Base-by-base conservation (phyloP, 2,329 filamentous ascomycete species). In the Periglandula ipomoeae region DNA sequence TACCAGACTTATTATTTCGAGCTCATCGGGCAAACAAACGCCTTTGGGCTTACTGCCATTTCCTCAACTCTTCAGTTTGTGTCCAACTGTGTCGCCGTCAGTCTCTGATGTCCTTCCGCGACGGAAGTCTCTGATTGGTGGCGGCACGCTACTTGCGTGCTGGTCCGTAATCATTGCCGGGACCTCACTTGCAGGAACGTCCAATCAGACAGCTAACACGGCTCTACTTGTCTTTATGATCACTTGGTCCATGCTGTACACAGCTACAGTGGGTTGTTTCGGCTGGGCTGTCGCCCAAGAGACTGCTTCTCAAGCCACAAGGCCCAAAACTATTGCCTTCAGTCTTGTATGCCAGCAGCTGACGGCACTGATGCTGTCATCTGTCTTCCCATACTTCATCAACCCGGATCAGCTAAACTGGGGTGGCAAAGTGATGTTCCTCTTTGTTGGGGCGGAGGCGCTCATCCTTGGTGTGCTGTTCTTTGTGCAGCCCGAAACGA, bases 331-430 rank as follows among this genome's bases (percentile, higher is more conserved):
- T 0, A 60, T 61, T 15, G 58, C 59, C 0, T 61, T 61, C 44
- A 58, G 52, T 32, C 48, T 61, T 9, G 56, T 61, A 1, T 61
- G 59, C 38, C 59, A 66, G 38, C 64, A 66, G 22, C 55, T 67
- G 0, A 67, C 63, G 0, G 63, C 64, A 0, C 58, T 66, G 3
- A 60, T 66, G 60, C 58, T 66, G 8, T 64, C 61, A 2, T 65
- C 60, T 0, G 59, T 67, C 0, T 66, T 67, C 30, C 64, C 65
- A 0, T 67, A 57, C 53, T 66, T 66, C 27, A 66, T 67, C 52
- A 66, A 67, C 53, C 64, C 65, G 0, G 61, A 67, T 48, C 60
- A 66, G 46, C 48, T 66, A 2, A 67, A 67, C 49, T 66, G 64
- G 64, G 64, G 64, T 0, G 64, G 64, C 27, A 67, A 61, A 51